phyloP scores from a whole-genome alignment of 176 grass and related monocot genomes.

The Avena sativa region DNA sequence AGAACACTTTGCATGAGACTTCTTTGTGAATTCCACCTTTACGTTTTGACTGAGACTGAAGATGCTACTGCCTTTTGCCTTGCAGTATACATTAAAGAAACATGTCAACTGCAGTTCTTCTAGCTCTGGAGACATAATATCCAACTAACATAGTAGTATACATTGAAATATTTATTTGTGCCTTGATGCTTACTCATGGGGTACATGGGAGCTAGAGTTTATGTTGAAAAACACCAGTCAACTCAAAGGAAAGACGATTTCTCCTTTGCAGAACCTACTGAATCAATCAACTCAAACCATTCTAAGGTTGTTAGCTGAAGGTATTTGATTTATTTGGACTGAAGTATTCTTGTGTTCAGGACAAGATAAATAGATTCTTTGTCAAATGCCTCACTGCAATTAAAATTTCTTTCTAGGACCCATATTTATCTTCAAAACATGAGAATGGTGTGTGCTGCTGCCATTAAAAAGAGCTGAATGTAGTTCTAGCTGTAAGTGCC shows the following conservation, averaged over 20 bases:
- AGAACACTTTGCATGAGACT: no score
- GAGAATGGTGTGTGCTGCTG: not conserved
- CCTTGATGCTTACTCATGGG: not conserved
- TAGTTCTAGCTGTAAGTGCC: not conserved
- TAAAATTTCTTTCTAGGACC: not conserved
- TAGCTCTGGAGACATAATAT: no score
- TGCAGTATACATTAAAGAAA: no score
- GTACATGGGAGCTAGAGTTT: not conserved
- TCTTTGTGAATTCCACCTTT: no score
- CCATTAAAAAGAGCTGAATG: not conserved
- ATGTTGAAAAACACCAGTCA: not conserved
- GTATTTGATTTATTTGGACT: not conserved
- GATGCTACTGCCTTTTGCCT: no score
- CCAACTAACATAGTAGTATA: no score
- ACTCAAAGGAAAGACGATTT: not conserved
- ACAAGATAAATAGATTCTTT: not conserved
- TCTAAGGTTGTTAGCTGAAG: not conserved
- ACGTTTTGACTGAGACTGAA: no score
- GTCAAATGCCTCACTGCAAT: not conserved
- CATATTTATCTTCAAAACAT: not conserved
- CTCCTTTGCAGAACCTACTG: no score
- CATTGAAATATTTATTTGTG: no score
- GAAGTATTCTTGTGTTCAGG: not conserved
- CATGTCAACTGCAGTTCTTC: no score
- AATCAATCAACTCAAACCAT: not conserved